These are phyloP conservation scores for Pochonia chlamydosporia DNA, from an alignment of 2,329 filamentous ascomycete genomes.

Conservation along the genomic window DNA sequence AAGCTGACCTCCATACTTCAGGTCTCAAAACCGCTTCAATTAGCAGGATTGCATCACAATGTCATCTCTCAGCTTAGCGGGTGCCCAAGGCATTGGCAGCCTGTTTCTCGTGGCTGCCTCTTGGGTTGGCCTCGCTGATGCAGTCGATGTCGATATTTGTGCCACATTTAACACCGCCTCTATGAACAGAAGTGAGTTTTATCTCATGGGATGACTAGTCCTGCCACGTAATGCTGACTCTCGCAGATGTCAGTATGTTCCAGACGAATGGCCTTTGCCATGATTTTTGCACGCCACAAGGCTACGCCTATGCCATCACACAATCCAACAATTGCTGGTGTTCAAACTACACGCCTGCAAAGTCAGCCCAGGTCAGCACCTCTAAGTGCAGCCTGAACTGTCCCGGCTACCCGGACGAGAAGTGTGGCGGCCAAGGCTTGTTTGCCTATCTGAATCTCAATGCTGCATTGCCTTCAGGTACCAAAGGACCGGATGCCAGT, in stretches of 20 bases:
- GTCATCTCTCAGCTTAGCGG: not conserved
- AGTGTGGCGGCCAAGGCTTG: constrained; percentile 56
- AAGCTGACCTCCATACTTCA: not conserved
- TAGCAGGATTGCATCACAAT: not conserved
- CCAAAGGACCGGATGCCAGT: constrained; percentile 25
- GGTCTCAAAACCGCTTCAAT: not conserved
- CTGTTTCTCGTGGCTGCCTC: constrained; percentile 17
- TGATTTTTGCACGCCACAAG: constrained; percentile 44
- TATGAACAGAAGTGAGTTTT: constrained; percentile 24
- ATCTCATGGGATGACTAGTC: not conserved
- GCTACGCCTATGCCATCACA: constrained; percentile 64
- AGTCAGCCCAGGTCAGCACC: constrained; percentile 31
- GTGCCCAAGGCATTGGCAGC: not conserved
- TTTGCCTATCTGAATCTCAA: constrained; percentile 61
- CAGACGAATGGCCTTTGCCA: constrained; percentile 68
- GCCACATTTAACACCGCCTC: constrained; percentile 31
- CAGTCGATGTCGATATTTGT: constrained; percentile 27
- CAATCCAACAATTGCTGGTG: constrained; percentile 67
- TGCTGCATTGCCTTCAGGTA: constrained; percentile 49
- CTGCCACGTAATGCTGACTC: not conserved
- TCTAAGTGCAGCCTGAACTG: constrained; percentile 52
- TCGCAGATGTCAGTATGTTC: constrained; percentile 46
- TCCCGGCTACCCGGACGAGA: constrained; percentile 62
- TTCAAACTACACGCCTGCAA: constrained; percentile 58
- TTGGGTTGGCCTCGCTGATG: constrained; percentile 17